These are phyloP conservation scores for Purpureocillium takamizusanense DNA, from an alignment of 2,329 filamentous ascomycete genomes.

Conservation along the genomic window DNA sequence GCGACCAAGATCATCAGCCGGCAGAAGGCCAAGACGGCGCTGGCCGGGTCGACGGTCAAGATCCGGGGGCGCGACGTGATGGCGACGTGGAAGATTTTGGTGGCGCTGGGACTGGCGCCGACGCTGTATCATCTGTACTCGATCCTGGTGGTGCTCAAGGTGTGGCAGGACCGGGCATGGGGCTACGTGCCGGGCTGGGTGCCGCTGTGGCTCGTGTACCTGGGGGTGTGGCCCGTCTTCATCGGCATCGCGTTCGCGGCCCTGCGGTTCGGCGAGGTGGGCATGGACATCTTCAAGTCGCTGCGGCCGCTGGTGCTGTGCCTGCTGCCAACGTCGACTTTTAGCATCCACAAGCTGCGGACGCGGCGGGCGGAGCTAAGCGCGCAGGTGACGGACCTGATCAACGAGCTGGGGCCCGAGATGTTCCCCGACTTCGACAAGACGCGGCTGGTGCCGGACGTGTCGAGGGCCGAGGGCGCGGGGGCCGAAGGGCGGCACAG, in stretches of 20 bases:
- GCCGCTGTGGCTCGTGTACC: conserved; percentile 67
- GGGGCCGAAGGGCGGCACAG: conserved; percentile 15
- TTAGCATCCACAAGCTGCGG: conserved; percentile 73
- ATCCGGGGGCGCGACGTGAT: conserved; percentile 83
- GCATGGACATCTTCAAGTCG: conserved; percentile 97
- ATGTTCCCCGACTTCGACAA: conserved; percentile 95
- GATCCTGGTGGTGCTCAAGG: conserved; percentile 63
- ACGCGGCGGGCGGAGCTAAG: conserved; percentile 65
- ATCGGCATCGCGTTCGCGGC: conserved; percentile 86
- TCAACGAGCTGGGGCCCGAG: conserved; percentile 91
- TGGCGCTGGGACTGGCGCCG: conserved; percentile 76
- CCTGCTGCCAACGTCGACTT: conserved; percentile 74
- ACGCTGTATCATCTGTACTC: conserved; percentile 78
- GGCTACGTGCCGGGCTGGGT: conserved; percentile 75
- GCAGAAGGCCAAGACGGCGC: conserved; percentile 72
- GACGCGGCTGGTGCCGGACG: conserved; percentile 57
- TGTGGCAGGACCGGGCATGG: conserved; percentile 71
- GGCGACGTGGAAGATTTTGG: conserved; percentile 87
- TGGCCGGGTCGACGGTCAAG: conserved; percentile 82
- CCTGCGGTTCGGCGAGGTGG: conserved; percentile 91
- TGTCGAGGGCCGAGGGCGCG: conserved; percentile 28
- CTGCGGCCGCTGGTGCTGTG: conserved; percentile 79
- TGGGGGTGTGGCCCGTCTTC: conserved; percentile 72
- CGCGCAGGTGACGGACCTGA: conserved; percentile 76
- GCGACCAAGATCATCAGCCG: conserved; percentile 74